phyloP scores from a whole-genome alignment of 306 rosid genomes.

The Phaseolus lunatus region DNA sequence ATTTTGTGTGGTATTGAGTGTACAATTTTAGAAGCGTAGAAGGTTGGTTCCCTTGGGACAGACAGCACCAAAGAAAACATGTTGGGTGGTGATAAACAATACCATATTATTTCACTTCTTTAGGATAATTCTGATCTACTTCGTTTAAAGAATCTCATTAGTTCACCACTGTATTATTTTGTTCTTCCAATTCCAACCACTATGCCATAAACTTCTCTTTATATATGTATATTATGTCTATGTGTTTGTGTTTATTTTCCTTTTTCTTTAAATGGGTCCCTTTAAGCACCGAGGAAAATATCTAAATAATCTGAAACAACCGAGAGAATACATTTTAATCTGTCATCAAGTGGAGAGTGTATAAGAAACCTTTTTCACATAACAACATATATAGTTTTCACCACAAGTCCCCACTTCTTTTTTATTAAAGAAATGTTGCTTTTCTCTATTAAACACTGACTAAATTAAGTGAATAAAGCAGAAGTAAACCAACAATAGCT shows the following conservation, averaged over 20 bases:
- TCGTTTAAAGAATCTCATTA: conserved; percentile 30
- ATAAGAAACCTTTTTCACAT: conserved; percentile 1
- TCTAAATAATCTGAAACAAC: neutral
- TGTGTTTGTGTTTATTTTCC: conserved; percentile 3
- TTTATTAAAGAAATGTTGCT: neutral
- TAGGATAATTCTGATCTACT: conserved; percentile 40
- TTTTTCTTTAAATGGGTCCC: conserved; percentile 40
- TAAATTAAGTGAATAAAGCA: conserved; percentile 1
- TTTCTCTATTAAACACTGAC: neutral
- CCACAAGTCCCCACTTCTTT: neutral
- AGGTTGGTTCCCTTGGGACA: conserved; percentile 37
- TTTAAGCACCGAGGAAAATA: conserved; percentile 5
- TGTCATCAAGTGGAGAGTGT: neutral
- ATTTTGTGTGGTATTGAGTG: neutral
- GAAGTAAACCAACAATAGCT: conserved; percentile 9
- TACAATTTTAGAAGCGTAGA: conserved; percentile 34
- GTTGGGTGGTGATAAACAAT: conserved; percentile 39
- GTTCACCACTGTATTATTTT: conserved; percentile 35
- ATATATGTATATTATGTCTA: conserved; percentile 3
- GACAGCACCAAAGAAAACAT: conserved; percentile 33
- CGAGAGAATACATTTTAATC: neutral
- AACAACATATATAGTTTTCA: neutral
- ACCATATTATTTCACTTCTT: conserved; percentile 4
- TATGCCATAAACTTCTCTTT: conserved; percentile 14
- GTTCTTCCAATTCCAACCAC: conserved; percentile 48